Evolutionary conservation across 371 early-diverging fungal genomes (phyloP).

Genomic region (Haplosporangium sp.): DNA sequence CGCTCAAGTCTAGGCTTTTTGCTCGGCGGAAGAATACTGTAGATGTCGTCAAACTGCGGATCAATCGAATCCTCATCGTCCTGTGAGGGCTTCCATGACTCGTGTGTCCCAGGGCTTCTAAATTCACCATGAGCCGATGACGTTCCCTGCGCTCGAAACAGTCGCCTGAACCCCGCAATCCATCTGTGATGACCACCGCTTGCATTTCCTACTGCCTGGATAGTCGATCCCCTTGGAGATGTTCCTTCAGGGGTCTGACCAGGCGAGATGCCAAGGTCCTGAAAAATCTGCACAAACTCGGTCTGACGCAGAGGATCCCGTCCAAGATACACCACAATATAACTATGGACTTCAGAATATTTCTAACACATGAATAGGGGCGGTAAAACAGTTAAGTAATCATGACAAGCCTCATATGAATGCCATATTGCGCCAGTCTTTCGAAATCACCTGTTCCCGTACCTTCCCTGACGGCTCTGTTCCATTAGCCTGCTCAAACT

Average conservation of each 20-base stretch:
- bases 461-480: slow-evolving; percentile 40
- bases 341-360: slow-evolving; percentile 41
- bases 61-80: slow-evolving; percentile 28
- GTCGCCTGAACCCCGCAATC: slow-evolving; percentile 49
- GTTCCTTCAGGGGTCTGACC: slow-evolving; percentile 10
- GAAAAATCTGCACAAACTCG: slow-evolving; percentile 43
- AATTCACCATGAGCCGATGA: not conserved
- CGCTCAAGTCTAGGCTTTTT: slow-evolving; percentile 52
- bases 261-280: slow-evolving; percentile 45
- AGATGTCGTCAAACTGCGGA: slow-evolving; percentile 51
- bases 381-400: not conserved
- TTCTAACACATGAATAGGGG: slow-evolving; percentile 10
- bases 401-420: no score
- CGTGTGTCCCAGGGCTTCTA: not conserved
- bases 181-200: slow-evolving; percentile 24
- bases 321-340: slow-evolving; percentile 46
- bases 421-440: not conserved
- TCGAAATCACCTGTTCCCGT: not conserved
- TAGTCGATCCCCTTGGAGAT: not conserved
- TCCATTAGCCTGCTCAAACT: slow-evolving; percentile 49
- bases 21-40: slow-evolving; percentile 41
- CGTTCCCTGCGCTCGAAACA: slow-evolving; percentile 28
- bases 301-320: slow-evolving; percentile 40
- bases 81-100: slow-evolving; percentile 1
- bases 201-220: not conserved